Conservation (phyloP, 345 rosid genomes). For the Trapa incisa region DNA sequence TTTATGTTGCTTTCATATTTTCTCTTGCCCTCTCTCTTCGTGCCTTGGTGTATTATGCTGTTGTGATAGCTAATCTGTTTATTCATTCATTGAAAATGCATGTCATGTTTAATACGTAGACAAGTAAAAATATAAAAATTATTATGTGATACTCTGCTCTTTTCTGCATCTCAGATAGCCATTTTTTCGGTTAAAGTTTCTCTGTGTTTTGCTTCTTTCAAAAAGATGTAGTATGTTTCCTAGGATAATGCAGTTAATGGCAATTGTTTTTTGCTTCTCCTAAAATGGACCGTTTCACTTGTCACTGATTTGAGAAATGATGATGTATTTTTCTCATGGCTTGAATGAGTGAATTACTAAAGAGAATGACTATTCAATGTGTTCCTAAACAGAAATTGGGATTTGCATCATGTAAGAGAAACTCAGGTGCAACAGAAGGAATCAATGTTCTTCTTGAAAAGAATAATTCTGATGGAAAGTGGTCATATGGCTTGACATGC, state of each 20-base stretch:
- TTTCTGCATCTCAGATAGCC: background rate
- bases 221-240: background rate
- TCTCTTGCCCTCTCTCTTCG: background rate
- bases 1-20: background rate
- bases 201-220: background rate
- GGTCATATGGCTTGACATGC: slow-evolving; percentile 95
- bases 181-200: background rate
- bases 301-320: background rate
- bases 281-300: background rate
- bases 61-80: background rate
- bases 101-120: background rate
- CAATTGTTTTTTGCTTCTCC: background rate
- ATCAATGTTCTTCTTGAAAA: slow-evolving; percentile 75
- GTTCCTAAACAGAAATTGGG: slow-evolving; percentile 60
- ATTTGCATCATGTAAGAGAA: slow-evolving; percentile 81
- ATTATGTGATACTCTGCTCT: background rate
- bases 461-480: slow-evolving; percentile 64
- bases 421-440: slow-evolving; percentile 75
- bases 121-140: background rate
- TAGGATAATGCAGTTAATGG: background rate
- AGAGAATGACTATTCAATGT: slow-evolving; percentile 1
- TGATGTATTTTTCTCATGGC: background rate
- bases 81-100: background rate
- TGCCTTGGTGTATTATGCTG: background rate
- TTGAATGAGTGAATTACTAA: no score